Conservation (phyloP, 176 grass and related monocot genomes). For the Saccharum spontaneum region DNA sequence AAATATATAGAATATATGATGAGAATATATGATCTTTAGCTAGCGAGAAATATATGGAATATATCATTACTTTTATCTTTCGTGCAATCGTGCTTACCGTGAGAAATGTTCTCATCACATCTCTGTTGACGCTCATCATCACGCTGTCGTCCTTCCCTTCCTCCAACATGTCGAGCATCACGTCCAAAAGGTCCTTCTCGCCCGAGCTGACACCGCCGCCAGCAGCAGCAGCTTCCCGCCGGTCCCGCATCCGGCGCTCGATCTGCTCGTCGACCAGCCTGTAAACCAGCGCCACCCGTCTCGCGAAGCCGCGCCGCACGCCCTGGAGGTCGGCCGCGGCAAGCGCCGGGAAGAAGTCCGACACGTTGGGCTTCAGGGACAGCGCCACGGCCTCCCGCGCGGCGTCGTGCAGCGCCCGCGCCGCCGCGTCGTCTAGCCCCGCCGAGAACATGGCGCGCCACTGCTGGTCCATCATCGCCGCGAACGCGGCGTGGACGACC, state of each 20-base stretch:
- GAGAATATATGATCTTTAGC: too few species aligned
- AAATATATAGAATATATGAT: too few species aligned
- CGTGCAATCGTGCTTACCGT: not conserved
- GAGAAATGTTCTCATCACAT: conserved; percentile 15
- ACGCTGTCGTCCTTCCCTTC: not conserved
- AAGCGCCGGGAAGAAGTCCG: not conserved
- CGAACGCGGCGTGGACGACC: conserved; percentile 36
- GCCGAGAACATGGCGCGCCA: conserved; percentile 50
- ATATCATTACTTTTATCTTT: too few species aligned
- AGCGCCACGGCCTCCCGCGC: not conserved
- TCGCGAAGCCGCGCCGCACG: not conserved
- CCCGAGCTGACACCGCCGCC: not conserved
- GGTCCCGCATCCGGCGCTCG: not conserved
- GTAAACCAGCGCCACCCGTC: not conserved
- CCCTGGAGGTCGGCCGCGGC: conserved; percentile 7
- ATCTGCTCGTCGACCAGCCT: not conserved
- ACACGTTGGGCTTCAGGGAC: not conserved
- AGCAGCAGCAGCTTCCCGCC: not conserved
- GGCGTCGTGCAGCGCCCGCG: not conserved
- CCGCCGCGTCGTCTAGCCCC: not conserved
- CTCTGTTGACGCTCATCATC: not conserved
- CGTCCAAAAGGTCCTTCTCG: not conserved
- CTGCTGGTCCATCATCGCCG: conserved; percentile 21
- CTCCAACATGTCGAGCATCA: conserved; percentile 7
- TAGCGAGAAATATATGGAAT: too few species aligned